phyloP scores from a whole-genome alignment of 2,329 filamentous ascomycete genomes.

The Colletotrichum melonis region DNA sequence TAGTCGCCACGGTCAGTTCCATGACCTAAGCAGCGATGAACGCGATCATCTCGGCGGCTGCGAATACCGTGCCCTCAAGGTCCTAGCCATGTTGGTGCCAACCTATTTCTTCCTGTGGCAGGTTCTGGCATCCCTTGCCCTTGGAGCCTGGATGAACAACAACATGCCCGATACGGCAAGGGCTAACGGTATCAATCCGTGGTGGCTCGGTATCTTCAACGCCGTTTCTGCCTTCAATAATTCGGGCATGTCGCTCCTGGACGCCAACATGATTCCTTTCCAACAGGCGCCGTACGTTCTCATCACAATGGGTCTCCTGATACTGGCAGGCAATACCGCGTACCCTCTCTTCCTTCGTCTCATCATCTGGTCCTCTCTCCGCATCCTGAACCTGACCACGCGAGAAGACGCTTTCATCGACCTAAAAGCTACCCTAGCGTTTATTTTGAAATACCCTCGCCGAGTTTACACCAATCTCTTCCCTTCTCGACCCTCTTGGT shows the following conservation, averaged over 20 bases:
- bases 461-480: conserved; percentile 75
- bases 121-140: conserved; percentile 65
- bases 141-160: conserved; percentile 70
- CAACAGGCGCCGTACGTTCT: conserved; percentile 63
- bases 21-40: conserved; percentile 63
- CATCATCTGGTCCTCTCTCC: conserved; percentile 64
- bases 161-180: conserved; percentile 60
- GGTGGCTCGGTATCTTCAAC: conserved; percentile 77
- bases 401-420: conserved; percentile 48
- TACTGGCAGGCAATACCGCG: conserved; percentile 74
- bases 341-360: conserved; percentile 73
- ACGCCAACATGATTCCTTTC: conserved; percentile 74
- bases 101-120: conserved; percentile 71
- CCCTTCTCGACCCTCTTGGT: conserved; percentile 72
- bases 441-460: conserved; percentile 66
- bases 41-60: conserved; percentile 69
- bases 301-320: conserved; percentile 65
- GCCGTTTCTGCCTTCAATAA: conserved; percentile 78
- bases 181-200: conserved; percentile 70
- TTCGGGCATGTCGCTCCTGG: conserved; percentile 75
- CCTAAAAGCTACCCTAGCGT: conserved; percentile 62
- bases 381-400: conserved; percentile 53
- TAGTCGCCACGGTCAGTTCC: conserved; percentile 66
- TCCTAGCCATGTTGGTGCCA: conserved; percentile 70
- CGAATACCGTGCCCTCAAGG: conserved; percentile 71